Evolutionary conservation across 371 early-diverging fungal genomes (phyloP), one percentile per base, ranked within the genome.

Genomic region (Rhizopus arrhizus): DNA sequence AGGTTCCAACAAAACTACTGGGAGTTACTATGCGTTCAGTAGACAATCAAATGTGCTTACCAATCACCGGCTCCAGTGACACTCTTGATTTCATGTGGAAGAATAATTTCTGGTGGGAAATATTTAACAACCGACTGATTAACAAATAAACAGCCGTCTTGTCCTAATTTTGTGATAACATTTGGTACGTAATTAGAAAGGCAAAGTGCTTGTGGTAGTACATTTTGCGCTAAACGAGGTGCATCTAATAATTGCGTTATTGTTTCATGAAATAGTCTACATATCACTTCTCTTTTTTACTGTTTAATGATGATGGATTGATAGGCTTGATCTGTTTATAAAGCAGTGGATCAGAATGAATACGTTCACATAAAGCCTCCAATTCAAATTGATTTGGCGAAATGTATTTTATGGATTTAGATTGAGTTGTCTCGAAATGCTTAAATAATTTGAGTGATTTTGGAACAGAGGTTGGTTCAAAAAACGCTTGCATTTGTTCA

Each of bases 381-480:
- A 90, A 56, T 70, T 90, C 92, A 54, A 78, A 80, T 13, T 74
- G 73, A 53, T 91, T 90, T 4, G 91, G 93, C 12, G 89, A 84
- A 36, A 78, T 73, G 13, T 81, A 84, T 5, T 69, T 61, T 32
- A 91, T 50, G 43, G 74, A 53, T 45, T 63, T 54, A 47, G 59
- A 47, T 40, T 52, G 46, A 35, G 35, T 32, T 13, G 64, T 62
- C 49, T 35, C 66, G 41, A 43, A 52, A 68, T 53, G 61, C 34
- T 73, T 66, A 36, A 95, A 77, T 10, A 91, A 50, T 11, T 78
- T 81, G 2, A 76, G 59, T 12, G 91, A 86, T 64, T 97, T 97
- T 12, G 89, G 85, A 2, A 90, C 84, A 6, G 96, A 95, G 0
- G 97, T 97, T 0, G 97, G 96, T 59, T 97, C 96, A 68, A 94